Evolutionary conservation across 805 yeast genomes (phyloP).

Genomic region (Soucietia sequanensis): DNA sequence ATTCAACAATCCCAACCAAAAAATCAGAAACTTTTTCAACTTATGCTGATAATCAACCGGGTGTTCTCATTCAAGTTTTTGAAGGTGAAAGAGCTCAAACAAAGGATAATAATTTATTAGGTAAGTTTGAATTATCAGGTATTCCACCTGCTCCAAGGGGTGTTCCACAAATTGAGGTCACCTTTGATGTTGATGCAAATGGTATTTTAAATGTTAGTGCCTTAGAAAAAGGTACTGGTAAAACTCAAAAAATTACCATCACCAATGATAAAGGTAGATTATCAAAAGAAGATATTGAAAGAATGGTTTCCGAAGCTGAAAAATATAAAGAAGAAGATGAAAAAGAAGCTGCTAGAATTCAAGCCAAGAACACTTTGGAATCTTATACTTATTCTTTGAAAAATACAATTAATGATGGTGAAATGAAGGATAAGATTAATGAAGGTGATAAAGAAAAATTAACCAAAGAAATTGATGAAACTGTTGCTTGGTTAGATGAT

Average conservation of each 20-base stretch:
- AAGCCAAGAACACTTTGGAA: slow-evolving; percentile 84
- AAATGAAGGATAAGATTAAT: slow-evolving; percentile 43
- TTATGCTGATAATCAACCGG: slow-evolving; percentile 94
- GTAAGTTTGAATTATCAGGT: slow-evolving; percentile 82
- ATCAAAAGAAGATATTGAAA: slow-evolving; percentile 90
- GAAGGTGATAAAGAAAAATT: slow-evolving; percentile 53
- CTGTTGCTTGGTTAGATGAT: slow-evolving; percentile 39
- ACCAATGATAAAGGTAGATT: slow-evolving; percentile 94
- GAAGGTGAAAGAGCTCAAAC: slow-evolving; percentile 97
- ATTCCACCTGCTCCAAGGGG: slow-evolving; percentile 94
- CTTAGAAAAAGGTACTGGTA: slow-evolving; percentile 92
- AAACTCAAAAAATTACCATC: slow-evolving; percentile 85
- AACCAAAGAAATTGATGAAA: slow-evolving; percentile 40
- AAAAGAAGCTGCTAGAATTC: slow-evolving; percentile 77
- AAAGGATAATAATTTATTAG: slow-evolving; percentile 86
- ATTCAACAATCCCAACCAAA: slow-evolving; percentile 93
- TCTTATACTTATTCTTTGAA: slow-evolving; percentile 82
- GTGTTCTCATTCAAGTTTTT: slow-evolving; percentile 88
- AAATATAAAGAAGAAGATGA: slow-evolving; percentile 90
- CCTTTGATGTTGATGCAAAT: slow-evolving; percentile 84
- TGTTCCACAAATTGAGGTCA: slow-evolving; percentile 85
- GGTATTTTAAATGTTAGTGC: slow-evolving; percentile 87
- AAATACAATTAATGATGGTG: slow-evolving; percentile 58
- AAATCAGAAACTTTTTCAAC: slow-evolving; percentile 95
- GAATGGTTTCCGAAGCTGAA: slow-evolving; percentile 98